Percentiles rank a stretch among this genome's conserved stretches.
phyloP scores from a whole-genome alignment of 345 rosid genomes.

The Linum trigynum region DNA sequence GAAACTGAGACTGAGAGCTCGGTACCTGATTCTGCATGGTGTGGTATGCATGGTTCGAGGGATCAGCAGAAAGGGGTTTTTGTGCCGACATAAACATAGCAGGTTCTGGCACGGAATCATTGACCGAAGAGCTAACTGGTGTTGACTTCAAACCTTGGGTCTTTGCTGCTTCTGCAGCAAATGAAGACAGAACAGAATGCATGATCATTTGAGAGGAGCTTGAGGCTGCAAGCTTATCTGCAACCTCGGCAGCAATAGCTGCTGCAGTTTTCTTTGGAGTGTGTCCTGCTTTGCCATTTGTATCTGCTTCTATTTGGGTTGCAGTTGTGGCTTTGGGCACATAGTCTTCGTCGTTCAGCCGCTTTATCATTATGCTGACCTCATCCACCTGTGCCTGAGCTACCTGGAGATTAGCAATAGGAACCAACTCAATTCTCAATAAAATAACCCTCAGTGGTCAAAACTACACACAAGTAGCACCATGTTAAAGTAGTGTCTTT shows the following conservation, averaged over 20 bases:
- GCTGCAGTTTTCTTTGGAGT: constrained; percentile 66
- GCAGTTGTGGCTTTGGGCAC: constrained; percentile 27
- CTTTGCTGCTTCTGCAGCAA: constrained; percentile 90
- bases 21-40: constrained; percentile 38
- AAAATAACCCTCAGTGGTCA: background rate
- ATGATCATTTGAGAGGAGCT: constrained; percentile 85
- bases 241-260: constrained; percentile 91
- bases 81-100: constrained; percentile 31
- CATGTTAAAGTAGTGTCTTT: background rate
- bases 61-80: constrained; percentile 17
- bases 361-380: constrained; percentile 58
- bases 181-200: constrained; percentile 82
- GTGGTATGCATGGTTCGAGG: constrained; percentile 36
- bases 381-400: constrained; percentile 71
- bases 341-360: constrained; percentile 46
- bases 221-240: constrained; percentile 80
- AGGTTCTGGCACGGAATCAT: constrained; percentile 30
- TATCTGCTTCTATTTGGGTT: constrained; percentile 21
- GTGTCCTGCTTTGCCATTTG: constrained; percentile 35
- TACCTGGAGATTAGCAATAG: constrained; percentile 36
- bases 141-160: constrained; percentile 41
- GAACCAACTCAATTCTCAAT: background rate
- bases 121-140: constrained; percentile 22
- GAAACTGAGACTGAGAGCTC: constrained; percentile 49
- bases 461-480: background rate